These are phyloP conservation scores for Penicillium hesseltinei DNA, from an alignment of 2,329 filamentous ascomycete genomes.

Conservation along the genomic window DNA sequence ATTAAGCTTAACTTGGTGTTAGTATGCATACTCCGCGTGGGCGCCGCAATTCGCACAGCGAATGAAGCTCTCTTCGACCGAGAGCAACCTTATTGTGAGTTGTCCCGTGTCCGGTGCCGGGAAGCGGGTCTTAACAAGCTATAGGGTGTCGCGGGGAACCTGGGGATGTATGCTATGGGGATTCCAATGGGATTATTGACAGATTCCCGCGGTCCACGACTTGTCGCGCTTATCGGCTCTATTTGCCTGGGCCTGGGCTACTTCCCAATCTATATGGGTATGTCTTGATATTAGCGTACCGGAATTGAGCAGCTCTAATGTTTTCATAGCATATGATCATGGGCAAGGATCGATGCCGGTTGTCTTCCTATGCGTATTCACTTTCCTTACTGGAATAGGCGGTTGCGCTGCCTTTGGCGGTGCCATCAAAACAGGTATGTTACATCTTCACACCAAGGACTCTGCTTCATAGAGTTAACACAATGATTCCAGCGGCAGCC, in stretches of 20 bases:
- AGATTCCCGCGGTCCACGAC: conserved; percentile 75
- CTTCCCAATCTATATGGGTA: conserved; percentile 70
- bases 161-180: conserved; percentile 91
- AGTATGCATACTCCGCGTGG: conserved; percentile 99
- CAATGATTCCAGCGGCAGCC: conserved; percentile 62
- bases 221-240: conserved; percentile 73
- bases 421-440: conserved; percentile 70
- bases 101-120: conserved; percentile 2
- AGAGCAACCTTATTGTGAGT: conserved; percentile 84
- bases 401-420: conserved; percentile 89
- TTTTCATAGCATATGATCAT: conserved; percentile 62
- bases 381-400: conserved; percentile 81
- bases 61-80: conserved; percentile 82
- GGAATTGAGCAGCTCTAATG: conserved; percentile 3
- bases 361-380: conserved; percentile 70
- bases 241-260: conserved; percentile 75
- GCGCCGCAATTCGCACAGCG: conserved; percentile 89
- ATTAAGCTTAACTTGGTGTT: conserved; percentile 26
- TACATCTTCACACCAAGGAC: neutral
- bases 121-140: conserved; percentile 29
- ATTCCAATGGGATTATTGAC: conserved; percentile 87
- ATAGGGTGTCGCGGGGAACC: conserved; percentile 54
- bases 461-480: conserved; percentile 9
- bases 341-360: conserved; percentile 60
- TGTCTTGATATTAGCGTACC: conserved; percentile 4